These are phyloP conservation scores for Cyclotella distinguenda DNA, from an alignment of 108 stramenopile genomes.

Conservation along the genomic window DNA sequence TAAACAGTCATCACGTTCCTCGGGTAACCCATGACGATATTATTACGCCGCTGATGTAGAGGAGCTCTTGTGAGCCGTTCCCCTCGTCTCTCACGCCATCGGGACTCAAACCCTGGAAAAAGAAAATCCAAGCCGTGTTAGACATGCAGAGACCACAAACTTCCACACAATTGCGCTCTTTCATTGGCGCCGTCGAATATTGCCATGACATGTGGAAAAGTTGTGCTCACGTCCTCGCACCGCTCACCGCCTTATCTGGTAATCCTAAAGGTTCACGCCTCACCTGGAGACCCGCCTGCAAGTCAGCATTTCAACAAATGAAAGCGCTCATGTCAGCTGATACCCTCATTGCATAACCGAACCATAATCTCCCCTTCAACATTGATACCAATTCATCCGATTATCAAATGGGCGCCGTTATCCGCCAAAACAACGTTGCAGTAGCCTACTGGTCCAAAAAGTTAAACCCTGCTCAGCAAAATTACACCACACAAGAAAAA, in stretches of 20 bases:
- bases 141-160: slow-evolving; percentile 30
- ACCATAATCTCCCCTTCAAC: slow-evolving; percentile 47
- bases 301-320: slow-evolving; percentile 50
- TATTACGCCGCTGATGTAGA: no score
- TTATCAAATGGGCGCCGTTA: slow-evolving; percentile 43
- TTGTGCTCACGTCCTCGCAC: slow-evolving; percentile 48
- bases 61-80: no score
- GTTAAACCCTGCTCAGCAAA: slow-evolving; percentile 33
- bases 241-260: slow-evolving; percentile 16
- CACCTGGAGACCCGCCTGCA: slow-evolving; percentile 22
- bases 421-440: slow-evolving; percentile 42
- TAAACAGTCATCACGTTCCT: no score
- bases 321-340: slow-evolving; percentile 46
- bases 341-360: slow-evolving; percentile 33
- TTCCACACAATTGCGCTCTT: slow-evolving; percentile 29
- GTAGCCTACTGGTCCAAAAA: slow-evolving; percentile 49
- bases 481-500: slow-evolving; percentile 28
- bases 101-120: slow-evolving; percentile 45
- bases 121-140: slow-evolving; percentile 42
- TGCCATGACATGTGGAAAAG: slow-evolving; percentile 42
- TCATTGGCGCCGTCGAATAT: slow-evolving; percentile 47
- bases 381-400: slow-evolving; percentile 51
- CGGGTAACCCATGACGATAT: no score
- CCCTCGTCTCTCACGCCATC: slow-evolving; percentile 40
- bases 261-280: slow-evolving; percentile 18